A percentile compares a stretch with the other conserved stretches of the same genome.
Conservation (phyloP, 106 monocot genomes). For the Dendrobium catenatum region DNA sequence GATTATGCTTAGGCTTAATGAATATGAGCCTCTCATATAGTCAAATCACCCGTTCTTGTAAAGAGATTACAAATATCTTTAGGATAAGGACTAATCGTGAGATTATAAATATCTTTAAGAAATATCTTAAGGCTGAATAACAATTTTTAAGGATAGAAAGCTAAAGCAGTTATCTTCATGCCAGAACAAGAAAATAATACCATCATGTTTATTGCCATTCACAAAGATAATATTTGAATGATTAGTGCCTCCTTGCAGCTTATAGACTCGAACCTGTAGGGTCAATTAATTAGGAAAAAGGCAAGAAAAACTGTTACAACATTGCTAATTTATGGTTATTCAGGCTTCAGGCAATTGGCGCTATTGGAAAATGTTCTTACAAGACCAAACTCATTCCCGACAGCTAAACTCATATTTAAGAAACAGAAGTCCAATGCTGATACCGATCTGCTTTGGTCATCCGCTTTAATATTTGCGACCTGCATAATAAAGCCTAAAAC, state of each 20-base stretch:
- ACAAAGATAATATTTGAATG: slow-evolving; percentile 52
- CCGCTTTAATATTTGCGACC: slow-evolving; percentile 45
- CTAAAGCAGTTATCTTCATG: background rate
- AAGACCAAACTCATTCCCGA: slow-evolving; percentile 79
- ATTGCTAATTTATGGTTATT: background rate
- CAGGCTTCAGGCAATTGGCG: background rate
- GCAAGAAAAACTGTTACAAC: background rate
- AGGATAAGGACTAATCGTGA: background rate
- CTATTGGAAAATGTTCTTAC: slow-evolving; percentile 32
- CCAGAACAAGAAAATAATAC: slow-evolving; percentile 23
- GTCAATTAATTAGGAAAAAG: slow-evolving; percentile 7
- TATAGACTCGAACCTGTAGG: slow-evolving; percentile 70
- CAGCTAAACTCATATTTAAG: slow-evolving; percentile 45
- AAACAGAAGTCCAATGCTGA: slow-evolving; percentile 77
- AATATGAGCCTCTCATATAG: background rate
- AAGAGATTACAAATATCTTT: background rate
- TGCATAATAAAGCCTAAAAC: slow-evolving; percentile 12
- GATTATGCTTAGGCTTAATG: background rate
- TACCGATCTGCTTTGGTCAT: slow-evolving; percentile 38
- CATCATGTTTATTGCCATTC: slow-evolving; percentile 63
- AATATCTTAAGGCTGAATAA: background rate
- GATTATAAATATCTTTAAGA: background rate
- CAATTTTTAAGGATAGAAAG: background rate
- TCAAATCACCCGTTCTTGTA: background rate
- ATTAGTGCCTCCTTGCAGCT: slow-evolving; percentile 31